Evolutionary conservation across 1,284 basidiomycete genomes (phyloP), one percentile per base, ranked within the genome.

Genomic region (Malassezia globosa): DNA sequence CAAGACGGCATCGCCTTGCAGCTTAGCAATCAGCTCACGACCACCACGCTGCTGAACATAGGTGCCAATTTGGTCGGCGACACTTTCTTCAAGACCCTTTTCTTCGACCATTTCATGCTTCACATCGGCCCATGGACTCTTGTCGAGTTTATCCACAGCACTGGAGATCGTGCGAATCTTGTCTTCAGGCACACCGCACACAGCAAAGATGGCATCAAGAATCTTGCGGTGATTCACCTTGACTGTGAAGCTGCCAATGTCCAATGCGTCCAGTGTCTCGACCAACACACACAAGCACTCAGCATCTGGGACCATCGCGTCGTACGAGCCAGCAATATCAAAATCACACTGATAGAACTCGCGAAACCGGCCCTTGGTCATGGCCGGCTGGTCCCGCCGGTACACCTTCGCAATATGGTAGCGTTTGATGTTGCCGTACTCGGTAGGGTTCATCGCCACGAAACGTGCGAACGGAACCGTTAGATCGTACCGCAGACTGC

Each of bases 351-450:
- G 92, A 70, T 87, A 90, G 72, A 97, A 97, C 75, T 99, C 92
- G 56, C 92, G 80, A 88, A 97, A 95, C 31, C 92, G 79, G 4
- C 92, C 92, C 75, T 99, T 97, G 45, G 83, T 84, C 85, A 97
- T 90, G 51, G 92, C 90, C 1, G 94, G 92, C 66, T 85, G 90
- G 73, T 99, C 92, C 68, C 94, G 76, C 56, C 94, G 78, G 74
- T 97, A 97, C 21, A 97, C 92, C 75, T 97, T 99, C 24, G 89
- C 90, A 46, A 97, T 84, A 74, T 97, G 92, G 81, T 90, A 97
- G 27, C 95, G 74, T 75, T 96, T 96, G 72, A 80, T 79, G 53
- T 56, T 75, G 18, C 73, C 73, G 57, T 79, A 80, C 47, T 81
- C 82, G 39, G 81, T 80, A 19, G 85, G 84, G 61, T 83, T 83